Evolutionary conservation across 2,329 filamentous ascomycete species (phyloP), one percentile per base, ranked within the genome.

Genomic region (Sphaceloma murrayae): DNA sequence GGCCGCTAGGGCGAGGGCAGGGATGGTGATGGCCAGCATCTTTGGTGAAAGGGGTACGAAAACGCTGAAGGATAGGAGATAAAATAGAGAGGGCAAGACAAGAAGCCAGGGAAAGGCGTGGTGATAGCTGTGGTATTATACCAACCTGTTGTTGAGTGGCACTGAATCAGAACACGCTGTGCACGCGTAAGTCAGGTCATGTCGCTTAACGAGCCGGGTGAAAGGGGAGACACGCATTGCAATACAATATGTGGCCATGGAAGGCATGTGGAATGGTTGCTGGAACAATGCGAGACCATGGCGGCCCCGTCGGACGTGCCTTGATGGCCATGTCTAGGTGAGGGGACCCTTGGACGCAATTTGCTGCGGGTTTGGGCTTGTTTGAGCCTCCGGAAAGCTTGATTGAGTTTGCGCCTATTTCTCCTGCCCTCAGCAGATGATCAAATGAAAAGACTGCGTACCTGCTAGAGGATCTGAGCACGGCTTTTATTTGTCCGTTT

Each of bases 301-400:
- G 22, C 14, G 34, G 34, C 34, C 34, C 34, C 34, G 18, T 39
- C 34, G 34, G 34, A 39, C 21, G 34, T n/a, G n/a, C 34, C 34
- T 26, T 26, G 9, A 39, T 39, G 34, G 18, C 34, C n/a, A n/a
- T n/a, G n/a, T n/a, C n/a, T n/a, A n/a, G n/a, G n/a, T n/a, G n/a
- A n/a, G n/a, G n/a, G n/a, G 34, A 39, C 27, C 34, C 21, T 24
- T 21, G 11, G 36, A 8, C 17, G 31, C 31, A 34, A 34, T 34
- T 34, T 34, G 31, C 31, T 34, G 24, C 19, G 36, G 36, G n/a
- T n/a, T 40, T 26, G 6, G 36, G 36, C 36, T 40, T 40, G 36
- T 40, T 40, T 40, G 36, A 40, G 36, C 36, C 30, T 40, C 26
- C 36, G 36, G 36, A 22, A 40, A 40, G 36, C 36, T 40, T 40